Conservation (phyloP, 2,329 filamentous ascomycete genomes). For the Fusarium verticillioides region DNA sequence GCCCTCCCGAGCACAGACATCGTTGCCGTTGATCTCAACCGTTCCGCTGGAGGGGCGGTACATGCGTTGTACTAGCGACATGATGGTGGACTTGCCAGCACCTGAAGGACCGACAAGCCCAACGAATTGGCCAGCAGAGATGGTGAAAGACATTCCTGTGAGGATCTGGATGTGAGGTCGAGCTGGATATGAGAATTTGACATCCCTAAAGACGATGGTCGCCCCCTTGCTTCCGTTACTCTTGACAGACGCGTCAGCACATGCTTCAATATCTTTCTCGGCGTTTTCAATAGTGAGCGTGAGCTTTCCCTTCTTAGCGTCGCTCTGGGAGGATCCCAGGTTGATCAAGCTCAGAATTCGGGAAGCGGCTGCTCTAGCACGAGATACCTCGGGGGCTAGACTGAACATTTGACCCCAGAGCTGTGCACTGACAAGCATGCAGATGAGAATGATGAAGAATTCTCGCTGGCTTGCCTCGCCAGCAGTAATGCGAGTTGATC, state of each 20-base stretch:
- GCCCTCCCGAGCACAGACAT: conserved; percentile 57
- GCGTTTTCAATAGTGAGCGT: conserved; percentile 7
- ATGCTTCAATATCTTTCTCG: conserved; percentile 54
- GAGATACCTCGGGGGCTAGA: conserved; percentile 78
- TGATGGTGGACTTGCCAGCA: conserved; percentile 74
- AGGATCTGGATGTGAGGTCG: conserved; percentile 69
- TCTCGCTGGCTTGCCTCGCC: conserved; percentile 72
- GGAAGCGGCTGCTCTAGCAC: conserved; percentile 70
- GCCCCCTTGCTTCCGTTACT: conserved; percentile 49
- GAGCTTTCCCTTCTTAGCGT: conserved; percentile 28
- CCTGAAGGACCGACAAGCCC: conserved; percentile 74
- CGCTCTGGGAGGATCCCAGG: conserved; percentile 50
- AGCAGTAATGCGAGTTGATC: conserved; percentile 73
- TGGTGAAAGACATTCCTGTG: conserved; percentile 64
- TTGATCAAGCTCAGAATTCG: conserved; percentile 65
- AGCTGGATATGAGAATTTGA: conserved; percentile 74
- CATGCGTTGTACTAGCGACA: conserved; percentile 65
- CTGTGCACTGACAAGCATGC: conserved; percentile 78
- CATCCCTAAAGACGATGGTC: conserved; percentile 65
- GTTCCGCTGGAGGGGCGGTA: conserved; percentile 56
- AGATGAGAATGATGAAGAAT: conserved; percentile 80
- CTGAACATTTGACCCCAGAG: conserved; percentile 80
- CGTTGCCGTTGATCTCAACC: conserved; percentile 57
- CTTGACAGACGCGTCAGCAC: conserved; percentile 44
- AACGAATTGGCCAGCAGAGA: conserved; percentile 69